Percentiles rank a stretch among this genome's conserved stretches.
Evolutionary conservation across 2,329 filamentous ascomycete genomes (phyloP).

Genomic region (Nigrospora osmanthi): DNA sequence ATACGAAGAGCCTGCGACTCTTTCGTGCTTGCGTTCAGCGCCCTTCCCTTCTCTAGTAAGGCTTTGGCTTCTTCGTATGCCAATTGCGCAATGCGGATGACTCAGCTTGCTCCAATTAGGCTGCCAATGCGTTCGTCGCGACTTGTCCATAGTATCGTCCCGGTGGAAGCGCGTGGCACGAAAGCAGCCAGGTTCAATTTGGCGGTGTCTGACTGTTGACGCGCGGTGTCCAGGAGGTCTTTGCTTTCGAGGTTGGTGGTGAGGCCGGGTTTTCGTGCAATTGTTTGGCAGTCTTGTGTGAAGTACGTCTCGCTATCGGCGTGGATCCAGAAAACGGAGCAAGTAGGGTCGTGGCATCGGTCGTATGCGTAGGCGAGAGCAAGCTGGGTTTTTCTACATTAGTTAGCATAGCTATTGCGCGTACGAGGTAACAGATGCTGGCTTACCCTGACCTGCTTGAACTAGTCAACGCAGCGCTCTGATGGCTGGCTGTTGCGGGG

Average conservation of each 20-base stretch:
- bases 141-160: slow-evolving; percentile 24
- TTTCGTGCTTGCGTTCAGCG: not conserved
- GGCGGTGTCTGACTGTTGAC: not conserved
- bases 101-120: slow-evolving; percentile 12
- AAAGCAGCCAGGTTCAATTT: slow-evolving; percentile 7
- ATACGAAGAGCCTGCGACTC: slow-evolving; percentile 1
- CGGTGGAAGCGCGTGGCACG: slow-evolving; percentile 14
- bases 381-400: not conserved
- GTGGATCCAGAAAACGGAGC: not conserved
- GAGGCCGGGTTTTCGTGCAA: slow-evolving; percentile 2
- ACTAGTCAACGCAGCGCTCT: slow-evolving; percentile 15
- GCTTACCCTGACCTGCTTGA: slow-evolving; percentile 18
- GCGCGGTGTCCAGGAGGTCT: slow-evolving; percentile 5
- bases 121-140: slow-evolving; percentile 15
- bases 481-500: slow-evolving; percentile 5
- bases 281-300: not conserved
- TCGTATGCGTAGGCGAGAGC: not conserved
- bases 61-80: slow-evolving; percentile 6
- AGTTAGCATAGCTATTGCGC: not conserved
- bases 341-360: not conserved
- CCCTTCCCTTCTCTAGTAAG: slow-evolving; percentile 7
- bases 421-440: no score
- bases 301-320: not conserved
- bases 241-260: not conserved
- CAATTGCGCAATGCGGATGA: slow-evolving; percentile 16